Evolutionary conservation across 495 filamentous ascomycete species (phyloP).

Genomic region (Hypoxylon intermedium): DNA sequence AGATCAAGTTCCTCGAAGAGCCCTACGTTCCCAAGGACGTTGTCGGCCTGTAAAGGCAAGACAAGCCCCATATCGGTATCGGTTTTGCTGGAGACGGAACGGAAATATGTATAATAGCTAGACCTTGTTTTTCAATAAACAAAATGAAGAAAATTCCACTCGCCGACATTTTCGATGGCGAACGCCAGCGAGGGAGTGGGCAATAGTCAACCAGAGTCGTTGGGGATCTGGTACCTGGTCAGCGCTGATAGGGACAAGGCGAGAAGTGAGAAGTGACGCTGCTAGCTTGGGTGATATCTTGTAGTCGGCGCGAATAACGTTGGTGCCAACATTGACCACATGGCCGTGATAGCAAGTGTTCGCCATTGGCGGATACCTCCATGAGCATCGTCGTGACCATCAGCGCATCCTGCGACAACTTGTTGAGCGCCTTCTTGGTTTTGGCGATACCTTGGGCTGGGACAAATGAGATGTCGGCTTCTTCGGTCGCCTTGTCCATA

Average conservation of each 20-base stretch:
- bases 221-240: slow-evolving; percentile 32
- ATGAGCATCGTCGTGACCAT: slow-evolving; percentile 44
- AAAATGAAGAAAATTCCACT: too few species aligned
- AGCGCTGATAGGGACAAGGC: slow-evolving; percentile 40
- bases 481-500: slow-evolving; percentile 13
- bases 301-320: not conserved
- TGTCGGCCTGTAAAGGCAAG: not conserved
- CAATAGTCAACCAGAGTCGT: slow-evolving; percentile 37
- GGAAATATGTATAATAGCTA: not conserved
- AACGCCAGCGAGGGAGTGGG: too few species aligned
- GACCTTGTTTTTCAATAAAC: too few species aligned
- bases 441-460: slow-evolving; percentile 19
- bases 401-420: slow-evolving; percentile 33
- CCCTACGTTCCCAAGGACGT: slow-evolving; percentile 50
- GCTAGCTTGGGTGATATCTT: slow-evolving; percentile 34
- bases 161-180: too few species aligned
- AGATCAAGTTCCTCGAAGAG: slow-evolving; percentile 68
- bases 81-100: not conserved
- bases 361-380: slow-evolving; percentile 36
- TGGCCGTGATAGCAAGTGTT: slow-evolving; percentile 11
- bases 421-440: slow-evolving; percentile 4
- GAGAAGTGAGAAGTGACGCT: slow-evolving; percentile 25
- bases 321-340: not conserved
- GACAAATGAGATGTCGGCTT: slow-evolving; percentile 29
- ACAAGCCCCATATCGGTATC: too few species aligned